A percentile compares a stretch with the other conserved stretches of the same genome.
Evolutionary conservation across 2,329 filamentous ascomycete species (phyloP).

Genomic region (Trichocomaceae sp.): DNA sequence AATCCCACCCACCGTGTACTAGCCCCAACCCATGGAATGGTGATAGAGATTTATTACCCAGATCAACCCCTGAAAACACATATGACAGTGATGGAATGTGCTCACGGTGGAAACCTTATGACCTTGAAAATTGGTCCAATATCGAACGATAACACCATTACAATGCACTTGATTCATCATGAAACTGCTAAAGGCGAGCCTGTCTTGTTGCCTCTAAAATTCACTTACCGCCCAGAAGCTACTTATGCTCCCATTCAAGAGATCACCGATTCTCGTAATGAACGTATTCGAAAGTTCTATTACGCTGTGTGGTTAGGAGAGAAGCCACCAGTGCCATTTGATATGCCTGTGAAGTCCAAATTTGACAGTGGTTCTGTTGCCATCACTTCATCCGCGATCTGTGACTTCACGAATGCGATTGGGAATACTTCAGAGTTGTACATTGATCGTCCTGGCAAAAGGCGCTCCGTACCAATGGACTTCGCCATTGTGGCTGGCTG

Average conservation of each 20-base stretch:
- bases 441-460: background rate
- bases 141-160: background rate
- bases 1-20: no score
- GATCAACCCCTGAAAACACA: no score
- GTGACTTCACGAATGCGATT: background rate
- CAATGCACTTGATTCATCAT: constrained; percentile 31
- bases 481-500: constrained; percentile 94
- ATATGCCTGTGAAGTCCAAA: background rate
- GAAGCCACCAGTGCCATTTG: constrained; percentile 47
- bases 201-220: constrained; percentile 74
- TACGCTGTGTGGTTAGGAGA: constrained; percentile 97
- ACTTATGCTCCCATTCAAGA: constrained; percentile 95
- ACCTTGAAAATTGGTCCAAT: no score
- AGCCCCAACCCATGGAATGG: background rate
- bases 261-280: constrained; percentile 91
- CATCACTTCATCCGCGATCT: background rate
- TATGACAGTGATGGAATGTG: no score
- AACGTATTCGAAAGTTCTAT: constrained; percentile 98
- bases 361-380: background rate
- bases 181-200: constrained; percentile 59
- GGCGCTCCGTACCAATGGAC: constrained; percentile 44
- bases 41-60: no score
- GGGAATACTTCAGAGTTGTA: background rate
- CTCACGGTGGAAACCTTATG: no score
- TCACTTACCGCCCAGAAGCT: constrained; percentile 88